A percentile compares a stretch with the other conserved stretches of the same genome.
These are phyloP conservation scores for Pharnaceum exiguum DNA, from an alignment of 148 eudicot species.

Conservation along the genomic window DNA sequence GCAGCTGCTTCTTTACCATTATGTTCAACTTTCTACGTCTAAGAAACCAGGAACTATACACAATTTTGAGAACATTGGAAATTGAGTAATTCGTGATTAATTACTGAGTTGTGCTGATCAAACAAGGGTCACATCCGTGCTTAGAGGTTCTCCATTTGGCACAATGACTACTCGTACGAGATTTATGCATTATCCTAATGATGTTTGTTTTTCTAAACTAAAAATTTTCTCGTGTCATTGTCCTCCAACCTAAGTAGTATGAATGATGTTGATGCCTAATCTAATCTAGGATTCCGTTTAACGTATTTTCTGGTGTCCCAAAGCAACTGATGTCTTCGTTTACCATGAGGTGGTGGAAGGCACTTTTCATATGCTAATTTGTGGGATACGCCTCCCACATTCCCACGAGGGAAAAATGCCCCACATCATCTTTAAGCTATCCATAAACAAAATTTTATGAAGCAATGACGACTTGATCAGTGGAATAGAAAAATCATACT, in stretches of 20 bases:
- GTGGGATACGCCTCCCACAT: conserved; percentile 22
- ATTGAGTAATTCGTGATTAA: too few relatives aligned
- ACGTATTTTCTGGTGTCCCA: background rate
- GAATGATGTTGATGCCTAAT: conserved; percentile 5
- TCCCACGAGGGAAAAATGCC: conserved; percentile 15
- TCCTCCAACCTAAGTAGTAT: background rate
- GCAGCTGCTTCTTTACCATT: too few relatives aligned
- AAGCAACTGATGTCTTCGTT: conserved; percentile 5
- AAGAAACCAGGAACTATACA: too few relatives aligned
- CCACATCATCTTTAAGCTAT: conserved; percentile 8
- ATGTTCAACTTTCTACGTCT: too few relatives aligned
- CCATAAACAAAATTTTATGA: background rate
- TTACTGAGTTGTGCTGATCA: too few relatives aligned
- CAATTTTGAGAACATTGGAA: too few relatives aligned
- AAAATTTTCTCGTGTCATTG: background rate
- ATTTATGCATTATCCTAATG: too few relatives aligned
- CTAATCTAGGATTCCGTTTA: conserved; percentile 24
- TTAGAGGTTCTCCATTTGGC: too few relatives aligned
- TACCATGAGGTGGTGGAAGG: conserved; percentile 15
- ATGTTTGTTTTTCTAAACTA: too few relatives aligned
- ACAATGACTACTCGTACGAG: too few relatives aligned
- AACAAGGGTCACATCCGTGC: too few relatives aligned
- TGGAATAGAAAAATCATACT: background rate
- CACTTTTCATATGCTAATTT: conserved; percentile 19
- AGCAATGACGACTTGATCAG: background rate